phyloP scores from a whole-genome alignment of 768 basidiomycete species.

The Dentipellis fragilis region DNA sequence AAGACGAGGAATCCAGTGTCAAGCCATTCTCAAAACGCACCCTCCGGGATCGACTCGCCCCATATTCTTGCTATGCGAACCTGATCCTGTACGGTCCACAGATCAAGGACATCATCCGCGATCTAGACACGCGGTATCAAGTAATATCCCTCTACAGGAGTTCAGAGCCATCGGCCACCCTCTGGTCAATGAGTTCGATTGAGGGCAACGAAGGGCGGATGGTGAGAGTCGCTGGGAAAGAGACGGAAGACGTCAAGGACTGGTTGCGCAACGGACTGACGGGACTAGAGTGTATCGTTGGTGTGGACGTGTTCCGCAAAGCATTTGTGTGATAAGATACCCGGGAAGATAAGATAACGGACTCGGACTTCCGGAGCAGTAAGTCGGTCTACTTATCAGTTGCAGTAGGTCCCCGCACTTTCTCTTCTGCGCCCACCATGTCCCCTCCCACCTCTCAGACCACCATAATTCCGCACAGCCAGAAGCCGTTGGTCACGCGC shows the following conservation, averaged over 20 bases:
- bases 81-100: slow-evolving; percentile 70
- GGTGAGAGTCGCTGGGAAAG: slow-evolving; percentile 64
- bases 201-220: slow-evolving; percentile 36
- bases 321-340: slow-evolving; percentile 37
- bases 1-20: slow-evolving; percentile 25
- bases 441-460: slow-evolving; percentile 39
- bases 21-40: slow-evolving; percentile 29
- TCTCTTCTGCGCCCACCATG: slow-evolving; percentile 3
- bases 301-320: slow-evolving; percentile 53
- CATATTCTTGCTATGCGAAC: slow-evolving; percentile 88
- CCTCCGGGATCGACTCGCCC: slow-evolving; percentile 52
- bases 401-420: too few species aligned
- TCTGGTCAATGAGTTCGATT: slow-evolving; percentile 77
- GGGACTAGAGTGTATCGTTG: slow-evolving; percentile 43
- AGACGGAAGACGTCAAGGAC: slow-evolving; percentile 61
- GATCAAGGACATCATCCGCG: slow-evolving; percentile 34
- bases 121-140: slow-evolving; percentile 40
- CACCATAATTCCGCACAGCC: slow-evolving; percentile 77
- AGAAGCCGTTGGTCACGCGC: slow-evolving; percentile 56
- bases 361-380: background rate
- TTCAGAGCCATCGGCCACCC: slow-evolving; percentile 40
- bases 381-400: background rate
- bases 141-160: slow-evolving; percentile 54
- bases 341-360: background rate
- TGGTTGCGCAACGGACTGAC: slow-evolving; percentile 56